Conservation (phyloP, 2,329 filamentous ascomycete genomes). For the Trichoderma guizhouense region DNA sequence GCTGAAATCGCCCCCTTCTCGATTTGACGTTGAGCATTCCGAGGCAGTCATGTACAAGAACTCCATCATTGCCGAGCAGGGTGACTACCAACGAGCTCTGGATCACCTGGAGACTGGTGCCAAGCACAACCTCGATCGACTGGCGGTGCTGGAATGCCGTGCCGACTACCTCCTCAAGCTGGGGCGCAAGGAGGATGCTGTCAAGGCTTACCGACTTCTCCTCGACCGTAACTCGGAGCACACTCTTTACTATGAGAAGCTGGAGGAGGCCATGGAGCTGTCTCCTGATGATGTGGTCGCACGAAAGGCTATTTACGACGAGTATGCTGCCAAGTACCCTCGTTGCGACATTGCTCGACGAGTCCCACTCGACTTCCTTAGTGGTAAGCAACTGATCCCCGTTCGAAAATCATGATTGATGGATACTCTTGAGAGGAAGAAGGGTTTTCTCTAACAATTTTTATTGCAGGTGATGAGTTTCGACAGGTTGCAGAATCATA, state of each 20-base stretch:
- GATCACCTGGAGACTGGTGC: conserved; percentile 77
- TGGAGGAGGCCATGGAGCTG: conserved; percentile 68
- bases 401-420: neutral
- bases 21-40: conserved; percentile 84
- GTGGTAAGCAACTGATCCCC: conserved; percentile 47
- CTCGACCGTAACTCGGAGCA: conserved; percentile 87
- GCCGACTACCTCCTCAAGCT: conserved; percentile 82
- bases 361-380: conserved; percentile 84
- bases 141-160: conserved; percentile 79
- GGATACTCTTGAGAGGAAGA: neutral
- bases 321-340: conserved; percentile 76
- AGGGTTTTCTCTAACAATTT: neutral
- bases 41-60: conserved; percentile 97
- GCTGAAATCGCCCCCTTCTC: conserved; percentile 73
- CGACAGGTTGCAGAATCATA: conserved; percentile 73
- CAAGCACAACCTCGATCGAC: conserved; percentile 76
- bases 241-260: conserved; percentile 76
- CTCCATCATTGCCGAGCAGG: conserved; percentile 83
- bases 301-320: conserved; percentile 67
- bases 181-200: conserved; percentile 73
- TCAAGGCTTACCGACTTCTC: conserved; percentile 73
- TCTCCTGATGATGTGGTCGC: conserved; percentile 55
- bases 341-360: conserved; percentile 81
- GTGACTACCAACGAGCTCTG: conserved; percentile 76
- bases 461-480: conserved; percentile 69